A percentile compares a stretch with the other conserved stretches of the same genome.
Conservation (phyloP, 2,329 filamentous ascomycete genomes). For the Colletotrichum sp. region DNA sequence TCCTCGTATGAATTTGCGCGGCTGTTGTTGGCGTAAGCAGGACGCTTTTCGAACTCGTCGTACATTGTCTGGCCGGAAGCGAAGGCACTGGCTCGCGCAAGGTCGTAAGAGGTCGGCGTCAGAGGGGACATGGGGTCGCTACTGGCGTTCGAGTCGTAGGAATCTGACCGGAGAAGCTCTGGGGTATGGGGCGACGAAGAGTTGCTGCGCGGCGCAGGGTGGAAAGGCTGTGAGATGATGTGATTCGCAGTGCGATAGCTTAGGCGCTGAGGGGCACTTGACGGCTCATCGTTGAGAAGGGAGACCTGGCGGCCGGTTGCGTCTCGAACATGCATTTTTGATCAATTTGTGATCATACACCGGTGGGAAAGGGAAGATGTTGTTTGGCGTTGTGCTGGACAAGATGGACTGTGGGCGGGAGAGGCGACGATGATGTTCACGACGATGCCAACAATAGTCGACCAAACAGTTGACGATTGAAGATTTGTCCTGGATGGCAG, state of each 20-base stretch:
- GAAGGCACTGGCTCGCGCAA: conserved; percentile 39
- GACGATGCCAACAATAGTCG: not conserved
- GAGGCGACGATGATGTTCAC: not conserved
- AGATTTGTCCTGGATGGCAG: not conserved
- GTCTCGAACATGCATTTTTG: conserved; percentile 59
- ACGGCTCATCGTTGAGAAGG: conserved; percentile 60
- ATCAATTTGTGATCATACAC: not conserved
- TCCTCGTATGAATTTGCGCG: conserved; percentile 57
- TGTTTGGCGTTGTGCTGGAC: not conserved
- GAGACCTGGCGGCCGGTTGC: conserved; percentile 63
- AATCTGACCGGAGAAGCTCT: conserved; percentile 63
- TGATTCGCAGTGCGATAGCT: conserved; percentile 41
- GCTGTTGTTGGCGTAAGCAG: conserved; percentile 46
- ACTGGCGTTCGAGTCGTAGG: conserved; percentile 65
- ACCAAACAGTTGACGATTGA: not conserved
- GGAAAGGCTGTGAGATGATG: conserved; percentile 35
- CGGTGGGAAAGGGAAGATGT: not conserved
- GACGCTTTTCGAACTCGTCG: conserved; percentile 41
- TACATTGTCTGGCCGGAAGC: conserved; percentile 24
- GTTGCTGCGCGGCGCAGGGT: conserved; percentile 38
- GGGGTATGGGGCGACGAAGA: conserved; percentile 59
- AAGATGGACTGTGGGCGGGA: no score
- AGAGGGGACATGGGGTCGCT: conserved; percentile 58
- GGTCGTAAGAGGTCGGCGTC: conserved; percentile 56
- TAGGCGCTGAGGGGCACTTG: conserved; percentile 17